Conservation (phyloP, 2,329 filamentous ascomycete species). For the Fusarium heterosporum region DNA sequence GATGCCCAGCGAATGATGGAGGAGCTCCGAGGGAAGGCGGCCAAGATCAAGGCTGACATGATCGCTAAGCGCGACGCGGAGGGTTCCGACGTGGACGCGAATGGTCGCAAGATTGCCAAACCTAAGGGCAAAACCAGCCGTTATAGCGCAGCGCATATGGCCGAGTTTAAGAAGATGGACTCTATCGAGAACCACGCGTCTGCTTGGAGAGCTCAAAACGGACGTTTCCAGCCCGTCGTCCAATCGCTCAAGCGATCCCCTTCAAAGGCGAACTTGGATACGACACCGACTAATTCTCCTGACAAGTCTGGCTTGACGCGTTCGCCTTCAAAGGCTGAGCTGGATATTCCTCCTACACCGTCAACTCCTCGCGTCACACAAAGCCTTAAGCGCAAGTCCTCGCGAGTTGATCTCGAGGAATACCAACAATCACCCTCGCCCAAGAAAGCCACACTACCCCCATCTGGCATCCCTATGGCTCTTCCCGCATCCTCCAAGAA, state of each 20-base stretch:
- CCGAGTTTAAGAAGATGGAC: conserved; percentile 97
- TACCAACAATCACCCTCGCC: conserved; percentile 45
- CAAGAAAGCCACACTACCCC: conserved; percentile 45
- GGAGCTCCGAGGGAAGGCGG: conserved; percentile 78
- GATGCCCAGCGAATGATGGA: conserved; percentile 71
- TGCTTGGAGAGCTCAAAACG: conserved; percentile 72
- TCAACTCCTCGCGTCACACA: conserved; percentile 53
- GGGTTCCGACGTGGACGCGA: conserved; percentile 55
- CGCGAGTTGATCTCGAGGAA: conserved; percentile 51
- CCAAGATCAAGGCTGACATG: conserved; percentile 76
- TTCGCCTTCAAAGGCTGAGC: conserved; percentile 62
- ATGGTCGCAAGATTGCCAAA: conserved; percentile 78
- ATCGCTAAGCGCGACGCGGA: conserved; percentile 70
- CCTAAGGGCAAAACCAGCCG: conserved; percentile 82
- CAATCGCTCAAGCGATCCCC: conserved; percentile 55
- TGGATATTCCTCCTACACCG: conserved; percentile 63
- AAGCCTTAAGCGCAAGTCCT: conserved; percentile 49
- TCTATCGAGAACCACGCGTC: conserved; percentile 91
- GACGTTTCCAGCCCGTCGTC: conserved; percentile 62
- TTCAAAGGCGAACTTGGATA: conserved; percentile 59
- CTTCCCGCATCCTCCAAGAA: conserved; percentile 32
- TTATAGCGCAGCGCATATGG: conserved; percentile 87
- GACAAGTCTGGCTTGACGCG: conserved; percentile 62
- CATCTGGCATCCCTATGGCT: conserved; percentile 39
- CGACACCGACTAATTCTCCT: conserved; percentile 50